A percentile compares a stretch with the other conserved stretches of the same genome.
phyloP scores from a whole-genome alignment of 1,139 yeast species.

The Diutina pseudorugosa region DNA sequence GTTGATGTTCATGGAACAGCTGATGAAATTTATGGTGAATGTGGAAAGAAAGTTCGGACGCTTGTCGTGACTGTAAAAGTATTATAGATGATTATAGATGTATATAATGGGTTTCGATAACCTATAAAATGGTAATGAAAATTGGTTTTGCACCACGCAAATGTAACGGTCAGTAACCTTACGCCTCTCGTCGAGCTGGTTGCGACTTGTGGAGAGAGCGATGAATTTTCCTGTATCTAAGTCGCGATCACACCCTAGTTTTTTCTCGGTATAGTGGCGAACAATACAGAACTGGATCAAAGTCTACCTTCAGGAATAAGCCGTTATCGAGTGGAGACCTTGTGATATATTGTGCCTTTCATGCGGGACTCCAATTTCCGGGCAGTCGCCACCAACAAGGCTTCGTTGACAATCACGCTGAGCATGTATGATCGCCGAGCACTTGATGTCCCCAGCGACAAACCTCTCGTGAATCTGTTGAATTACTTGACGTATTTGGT shows the following conservation, averaged over 20 bases:
- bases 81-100: background rate
- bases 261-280: background rate
- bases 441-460: conserved; percentile 78
- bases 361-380: conserved; percentile 92
- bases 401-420: conserved; percentile 83
- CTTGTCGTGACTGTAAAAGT: background rate
- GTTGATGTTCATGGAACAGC: conserved; percentile 89
- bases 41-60: conserved; percentile 6
- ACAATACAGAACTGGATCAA: background rate
- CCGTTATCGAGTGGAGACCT: conserved; percentile 4
- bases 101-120: background rate
- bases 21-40: conserved; percentile 47
- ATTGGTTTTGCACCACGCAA: no score
- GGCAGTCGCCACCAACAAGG: conserved; percentile 67
- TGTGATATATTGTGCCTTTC: background rate
- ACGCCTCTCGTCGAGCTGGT: no score
- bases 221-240: background rate
- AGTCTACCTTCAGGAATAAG: background rate
- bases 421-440: conserved; percentile 88
- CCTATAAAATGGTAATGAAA: no score
- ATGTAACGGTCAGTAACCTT: no score
- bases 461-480: conserved; percentile 83
- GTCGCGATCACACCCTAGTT: background rate
- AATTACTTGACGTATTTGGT: conserved; percentile 83
- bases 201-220: no score